A percentile compares a stretch with the other conserved stretches of the same genome.
Evolutionary conservation across 2,329 filamentous ascomycete genomes (phyloP).

Genomic region (Chaetothyriales sp.): DNA sequence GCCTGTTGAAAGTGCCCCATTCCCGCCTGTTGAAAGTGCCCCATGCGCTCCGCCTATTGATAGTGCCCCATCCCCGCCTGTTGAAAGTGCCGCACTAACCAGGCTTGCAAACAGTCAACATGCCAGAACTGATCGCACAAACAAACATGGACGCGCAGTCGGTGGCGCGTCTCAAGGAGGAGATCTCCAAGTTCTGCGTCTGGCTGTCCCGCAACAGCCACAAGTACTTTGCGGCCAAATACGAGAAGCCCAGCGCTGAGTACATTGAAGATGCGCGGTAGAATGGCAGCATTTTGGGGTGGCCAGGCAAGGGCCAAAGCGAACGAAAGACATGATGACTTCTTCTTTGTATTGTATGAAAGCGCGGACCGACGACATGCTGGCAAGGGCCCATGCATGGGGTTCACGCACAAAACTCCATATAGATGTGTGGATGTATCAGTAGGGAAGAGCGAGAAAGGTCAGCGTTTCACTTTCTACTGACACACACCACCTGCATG

Average conservation of each 20-base stretch:
- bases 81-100: background rate
- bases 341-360: too few relatives aligned
- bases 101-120: conserved; percentile 47
- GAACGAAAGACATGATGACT: too few relatives aligned
- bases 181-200: conserved; percentile 69
- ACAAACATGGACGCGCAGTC: conserved; percentile 96
- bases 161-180: conserved; percentile 74
- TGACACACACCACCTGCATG: too few relatives aligned
- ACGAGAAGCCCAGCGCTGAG: conserved; percentile 26
- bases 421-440: too few relatives aligned
- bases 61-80: background rate
- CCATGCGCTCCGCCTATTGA: background rate
- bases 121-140: conserved; percentile 88
- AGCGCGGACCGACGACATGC: too few relatives aligned
- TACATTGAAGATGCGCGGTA: conserved; percentile 12
- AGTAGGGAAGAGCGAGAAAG: too few relatives aligned
- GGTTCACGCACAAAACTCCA: too few relatives aligned
- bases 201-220: conserved; percentile 70
- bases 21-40: background rate
- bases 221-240: conserved; percentile 52
- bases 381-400: too few relatives aligned
- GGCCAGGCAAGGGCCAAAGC: too few relatives aligned
- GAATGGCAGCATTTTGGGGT: too few relatives aligned
- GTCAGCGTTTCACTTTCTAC: too few relatives aligned
- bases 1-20: background rate